Base-by-base conservation (phyloP, 768 basidiomycete species). In the Russula emetica region DNA sequence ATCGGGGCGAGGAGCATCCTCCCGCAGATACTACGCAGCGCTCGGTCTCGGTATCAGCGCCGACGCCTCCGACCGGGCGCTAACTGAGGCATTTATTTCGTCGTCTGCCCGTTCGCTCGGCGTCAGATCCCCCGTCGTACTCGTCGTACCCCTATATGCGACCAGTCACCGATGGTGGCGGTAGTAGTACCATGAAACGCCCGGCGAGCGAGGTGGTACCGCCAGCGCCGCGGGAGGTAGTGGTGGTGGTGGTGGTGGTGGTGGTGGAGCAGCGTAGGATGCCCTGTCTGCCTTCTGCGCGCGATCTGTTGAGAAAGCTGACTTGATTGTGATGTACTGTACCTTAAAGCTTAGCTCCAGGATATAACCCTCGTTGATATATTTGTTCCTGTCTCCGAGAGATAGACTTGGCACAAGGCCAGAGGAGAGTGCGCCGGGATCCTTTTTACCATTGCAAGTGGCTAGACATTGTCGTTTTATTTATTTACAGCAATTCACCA, bases 281-380 rank as follows among this genome's bases (percentile, higher is more conserved):
- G 63, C 58, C 63, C 28, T 58, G 63, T 6, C 16, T 64, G n/a
- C 63, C 63, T 16, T 64, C 63, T 1, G 63, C 58, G 24, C 63
- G 63, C 13, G 47, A 64, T 55, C 30, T 64, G 20, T 50, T 60
- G 36, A 55, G 58, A 32, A 64, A 50, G 58, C 20, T 64, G 58
- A 55, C 58, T 60, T 64, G 63, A 38, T 38, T 5, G 13, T 38
- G 34, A 34, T 18, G n/a, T 13, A n/a, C n/a, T n/a, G n/a, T n/a
- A 20, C 9, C 28, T 13, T 5, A 26, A 26, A 44, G 11, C 20
- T 24, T 14, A n/a, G 18, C 22, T 42, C 2, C 22, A 32, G 0
- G n/a, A 14, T 52, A 24, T 3, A 34, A n/a, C 36, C 8, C 34
- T 11, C 10, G 34, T 11, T 34, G 10, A 24, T 38, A 28, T 53